Evolutionary conservation across 371 early-diverging fungal species (phyloP), one percentile per base, ranked within the genome.

Genomic region (Apophysomyces variabilis): DNA sequence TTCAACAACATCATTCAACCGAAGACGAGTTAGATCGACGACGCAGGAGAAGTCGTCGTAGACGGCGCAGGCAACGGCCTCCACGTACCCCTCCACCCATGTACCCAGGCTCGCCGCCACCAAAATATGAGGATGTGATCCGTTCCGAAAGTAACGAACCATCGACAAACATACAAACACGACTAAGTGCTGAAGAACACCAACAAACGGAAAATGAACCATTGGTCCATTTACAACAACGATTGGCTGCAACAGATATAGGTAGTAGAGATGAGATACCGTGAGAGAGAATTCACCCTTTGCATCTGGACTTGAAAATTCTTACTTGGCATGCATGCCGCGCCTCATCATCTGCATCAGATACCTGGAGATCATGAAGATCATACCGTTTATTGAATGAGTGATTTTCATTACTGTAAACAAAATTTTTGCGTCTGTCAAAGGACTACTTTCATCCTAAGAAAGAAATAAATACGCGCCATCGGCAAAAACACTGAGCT

Each of bases 31-130:
- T 61, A 9, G 50, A 61, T 46, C 62, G 50, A 6, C 32, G 62
- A 47, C 62, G 50, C 1, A 13, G 57, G 13, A 58, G 57, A 8
- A 47, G 18, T 16, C 44, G 62, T 35, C 47, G 18, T 13, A 7
- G 61, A 46, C 62, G 62, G 32, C 32, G 61, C 21, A 57, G 46
- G n/a, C 62, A 44, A 35, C 47, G 47, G 50, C 16, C 35, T 26
- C 44, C 62, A 9, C 62, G 50, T 6, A 61, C 62, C 7, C 67
- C 67, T 11, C 67, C 67, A 8, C 67, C 67, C 3, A 44, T 38
- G 14, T 67, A 67, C 36, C 58, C 67, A 7, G 50, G 18, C 4
- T 67, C 64, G 35, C 50, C 67, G 5, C 67, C 58, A 1, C 67
- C 67, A 5, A 64, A 47, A 37, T 67, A 67, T 36, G 64, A 62